Conservation (phyloP, 2,329 filamentous ascomycete genomes). For the Claviceps sp. region DNA sequence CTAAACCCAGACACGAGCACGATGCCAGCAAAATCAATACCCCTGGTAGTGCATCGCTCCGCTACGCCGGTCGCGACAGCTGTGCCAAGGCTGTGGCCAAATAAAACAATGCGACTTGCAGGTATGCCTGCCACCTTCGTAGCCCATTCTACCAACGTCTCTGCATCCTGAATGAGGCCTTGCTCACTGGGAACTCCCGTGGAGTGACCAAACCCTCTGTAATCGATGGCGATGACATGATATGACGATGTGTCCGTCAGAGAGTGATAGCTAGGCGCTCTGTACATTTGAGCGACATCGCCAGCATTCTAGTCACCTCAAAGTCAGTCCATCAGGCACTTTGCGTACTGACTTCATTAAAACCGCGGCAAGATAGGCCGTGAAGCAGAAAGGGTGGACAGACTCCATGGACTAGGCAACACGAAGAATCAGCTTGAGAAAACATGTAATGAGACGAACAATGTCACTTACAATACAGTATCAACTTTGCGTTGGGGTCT, state of each 20-base stretch:
- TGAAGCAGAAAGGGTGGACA: neutral
- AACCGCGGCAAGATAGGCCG: neutral
- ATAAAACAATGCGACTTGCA: constrained; percentile 58
- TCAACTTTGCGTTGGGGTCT: constrained; percentile 48
- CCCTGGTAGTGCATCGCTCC: constrained; percentile 50
- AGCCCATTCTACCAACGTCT: constrained; percentile 60
- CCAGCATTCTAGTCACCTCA: constrained; percentile 56
- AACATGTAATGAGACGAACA: neutral
- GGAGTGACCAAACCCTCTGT: constrained; percentile 75
- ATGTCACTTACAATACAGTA: constrained; percentile 46
- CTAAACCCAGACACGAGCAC: constrained; percentile 72
- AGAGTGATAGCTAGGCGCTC: constrained; percentile 65
- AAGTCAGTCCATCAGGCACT: constrained; percentile 15
- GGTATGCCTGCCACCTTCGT: constrained; percentile 50
- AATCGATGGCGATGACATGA: constrained; percentile 81
- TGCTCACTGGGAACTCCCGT: constrained; percentile 68
- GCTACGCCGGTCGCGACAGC: constrained; percentile 65
- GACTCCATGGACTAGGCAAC: constrained; percentile 46
- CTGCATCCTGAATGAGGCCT: constrained; percentile 68
- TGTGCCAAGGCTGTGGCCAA: constrained; percentile 82
- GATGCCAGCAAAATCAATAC: constrained; percentile 62
- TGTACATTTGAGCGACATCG: constrained; percentile 64
- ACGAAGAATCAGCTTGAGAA: neutral
- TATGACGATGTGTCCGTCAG: constrained; percentile 60
- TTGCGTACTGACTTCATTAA: constrained; percentile 12